Evolutionary conservation across 2,329 filamentous ascomycete species (phyloP).

Genomic region (Cytospora leucostoma): DNA sequence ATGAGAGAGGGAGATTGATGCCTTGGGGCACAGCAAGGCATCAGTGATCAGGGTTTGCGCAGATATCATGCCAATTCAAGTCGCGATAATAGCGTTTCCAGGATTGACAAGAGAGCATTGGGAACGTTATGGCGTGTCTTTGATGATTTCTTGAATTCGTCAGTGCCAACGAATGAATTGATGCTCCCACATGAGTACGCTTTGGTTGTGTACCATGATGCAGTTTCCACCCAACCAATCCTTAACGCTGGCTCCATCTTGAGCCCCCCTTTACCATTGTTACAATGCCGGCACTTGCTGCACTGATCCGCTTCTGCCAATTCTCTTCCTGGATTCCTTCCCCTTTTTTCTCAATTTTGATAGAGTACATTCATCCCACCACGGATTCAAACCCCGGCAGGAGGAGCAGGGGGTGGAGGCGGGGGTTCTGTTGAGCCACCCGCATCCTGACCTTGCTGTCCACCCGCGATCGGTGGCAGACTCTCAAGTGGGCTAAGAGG

Average conservation of each 20-base stretch:
- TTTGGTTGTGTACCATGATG: conserved; percentile 16
- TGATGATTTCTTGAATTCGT: conserved; percentile 4
- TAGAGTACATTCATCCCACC: background rate
- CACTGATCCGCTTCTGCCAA: background rate
- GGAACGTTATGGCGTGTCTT: conserved; percentile 1
- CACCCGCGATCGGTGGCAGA: conserved; percentile 23
- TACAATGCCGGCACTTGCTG: conserved; percentile 14
- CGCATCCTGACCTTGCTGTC: conserved; percentile 12
- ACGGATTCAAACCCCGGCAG: conserved; percentile 15
- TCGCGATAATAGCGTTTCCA: background rate
- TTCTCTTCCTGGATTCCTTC: background rate
- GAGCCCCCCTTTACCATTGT: background rate
- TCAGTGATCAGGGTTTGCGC: background rate
- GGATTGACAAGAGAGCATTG: background rate
- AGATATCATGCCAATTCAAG: background rate
- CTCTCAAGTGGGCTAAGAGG: conserved; percentile 29
- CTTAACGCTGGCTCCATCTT: background rate
- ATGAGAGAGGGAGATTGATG: background rate
- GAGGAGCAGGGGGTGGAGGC: conserved; percentile 24
- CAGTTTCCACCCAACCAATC: background rate
- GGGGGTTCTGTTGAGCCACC: conserved; percentile 16
- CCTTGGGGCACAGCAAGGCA: background rate
- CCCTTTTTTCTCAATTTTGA: background rate
- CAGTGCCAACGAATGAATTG: conserved; percentile 9
- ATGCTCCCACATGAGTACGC: conserved; percentile 14